Evolutionary conservation across 345 rosid species (phyloP).

Genomic region (Linum trigynum): DNA sequence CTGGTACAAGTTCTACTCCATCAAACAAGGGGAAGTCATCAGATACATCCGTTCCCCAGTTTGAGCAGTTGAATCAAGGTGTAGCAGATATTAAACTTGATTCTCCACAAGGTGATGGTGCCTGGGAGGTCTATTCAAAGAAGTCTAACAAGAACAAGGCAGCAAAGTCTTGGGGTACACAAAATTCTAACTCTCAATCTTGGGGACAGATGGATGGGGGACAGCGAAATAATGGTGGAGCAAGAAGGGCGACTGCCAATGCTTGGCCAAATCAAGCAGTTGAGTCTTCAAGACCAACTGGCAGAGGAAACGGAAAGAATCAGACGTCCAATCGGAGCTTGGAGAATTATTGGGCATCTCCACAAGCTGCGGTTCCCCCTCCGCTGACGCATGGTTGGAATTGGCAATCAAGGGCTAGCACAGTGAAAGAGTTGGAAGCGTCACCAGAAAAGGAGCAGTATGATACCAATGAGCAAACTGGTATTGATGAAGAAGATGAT

Average conservation of each 20-base stretch:
- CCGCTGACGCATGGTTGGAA: constrained; percentile 87
- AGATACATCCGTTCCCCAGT: constrained; percentile 17
- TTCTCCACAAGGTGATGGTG: constrained; percentile 42
- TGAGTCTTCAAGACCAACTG: constrained; percentile 32
- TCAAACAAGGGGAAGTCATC: constrained; percentile 38
- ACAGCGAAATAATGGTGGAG: constrained; percentile 27
- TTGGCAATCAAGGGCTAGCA: constrained; percentile 58
- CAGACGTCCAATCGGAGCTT: constrained; percentile 27
- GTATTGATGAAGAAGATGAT: constrained; percentile 35
- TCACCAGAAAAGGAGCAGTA: constrained; percentile 16
- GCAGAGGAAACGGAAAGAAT: constrained; percentile 42
- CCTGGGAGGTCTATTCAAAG: constrained; percentile 55
- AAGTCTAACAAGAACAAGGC: constrained; percentile 46
- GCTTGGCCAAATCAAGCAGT: constrained; percentile 32
- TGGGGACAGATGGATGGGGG: constrained; percentile 35
- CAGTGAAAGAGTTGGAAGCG: constrained; percentile 22
- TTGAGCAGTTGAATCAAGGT: constrained; percentile 35
- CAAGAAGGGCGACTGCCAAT: constrained; percentile 39
- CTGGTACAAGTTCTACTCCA: constrained; percentile 13
- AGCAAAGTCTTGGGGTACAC: constrained; percentile 40
- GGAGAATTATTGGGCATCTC: constrained; percentile 26
- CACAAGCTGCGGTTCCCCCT: constrained; percentile 33
- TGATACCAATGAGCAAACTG: constrained; percentile 20
- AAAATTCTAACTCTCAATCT: constrained; percentile 24
- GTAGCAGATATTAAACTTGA: constrained; percentile 35